Base-by-base conservation (phyloP, 176 grass and related monocot genomes). In the Poa annua region DNA sequence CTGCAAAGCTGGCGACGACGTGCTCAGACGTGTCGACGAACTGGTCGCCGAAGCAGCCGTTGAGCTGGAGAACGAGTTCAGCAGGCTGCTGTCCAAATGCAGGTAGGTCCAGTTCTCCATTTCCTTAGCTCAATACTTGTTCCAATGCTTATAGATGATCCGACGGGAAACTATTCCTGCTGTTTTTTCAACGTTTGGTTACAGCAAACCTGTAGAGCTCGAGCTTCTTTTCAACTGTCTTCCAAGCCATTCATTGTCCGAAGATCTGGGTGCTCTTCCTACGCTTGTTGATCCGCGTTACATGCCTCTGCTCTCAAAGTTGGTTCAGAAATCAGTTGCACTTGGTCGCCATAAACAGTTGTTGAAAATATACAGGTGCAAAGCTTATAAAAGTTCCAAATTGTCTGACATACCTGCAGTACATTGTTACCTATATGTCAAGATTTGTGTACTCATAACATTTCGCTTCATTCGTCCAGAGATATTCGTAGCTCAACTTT, bases 191-290 rank as follows among this genome's bases (percentile, higher is more conserved):
- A 26, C 59, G 47, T 81, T 44, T 82, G n/a, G 21, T 57, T 88
- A 66, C 32, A 93, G 94, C 81, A 91, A 93, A 85, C 89, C 87
- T 56, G 74, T 93, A 41, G 81, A 91, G 21, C 82, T 80, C 21
- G 64, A 80, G 7, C 56, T 51, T 65, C 70, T 89, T 78, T 59
- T 88, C 84, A 78, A 91, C 22, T 89, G 71, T 77, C 79, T 88
- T 77, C 81, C 87, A 16, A 88, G 55, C 38, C 48, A 79, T 68
- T 9, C 63, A 83, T 56, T 72, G 69, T 35, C n/a, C 17, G 75
- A 45, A 51, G 44, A 3, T 3, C 66, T 44, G 81, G 76, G 81
- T 34, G 22, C 12, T 60, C 70, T 87, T 70, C 91, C 91, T 45
- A 86, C 84, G n/a, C 89, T 93, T 0, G 78, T 91, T 53, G 83